phyloP scores from a whole-genome alignment of 306 rosid species.

The Quercus alba region DNA sequence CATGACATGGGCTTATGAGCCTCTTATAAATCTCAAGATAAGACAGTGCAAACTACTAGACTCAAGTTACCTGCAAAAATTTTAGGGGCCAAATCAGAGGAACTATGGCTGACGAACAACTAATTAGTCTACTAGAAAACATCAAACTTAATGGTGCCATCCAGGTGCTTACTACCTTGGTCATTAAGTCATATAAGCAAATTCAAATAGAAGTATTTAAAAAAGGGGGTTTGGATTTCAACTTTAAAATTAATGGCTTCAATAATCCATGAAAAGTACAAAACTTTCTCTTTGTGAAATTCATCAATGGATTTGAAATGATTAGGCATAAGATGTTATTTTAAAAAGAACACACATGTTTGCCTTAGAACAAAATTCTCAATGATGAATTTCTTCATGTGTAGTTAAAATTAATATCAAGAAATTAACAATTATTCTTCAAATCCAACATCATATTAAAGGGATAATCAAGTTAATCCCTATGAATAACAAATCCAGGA shows the following conservation, averaged over 20 bases:
- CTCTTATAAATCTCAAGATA: background rate
- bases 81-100: background rate
- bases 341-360: no score
- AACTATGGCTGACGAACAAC: background rate
- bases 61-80: background rate
- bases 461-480: background rate
- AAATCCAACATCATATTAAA: background rate
- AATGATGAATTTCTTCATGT: no score
- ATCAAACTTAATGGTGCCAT: background rate
- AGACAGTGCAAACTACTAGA: background rate
- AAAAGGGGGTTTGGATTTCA: no score
- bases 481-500: no score
- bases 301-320: no score
- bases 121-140: constrained; percentile 11
- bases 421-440: background rate
- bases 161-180: background rate
- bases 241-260: no score
- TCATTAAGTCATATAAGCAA: background rate
- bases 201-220: no score
- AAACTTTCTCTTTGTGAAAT: no score
- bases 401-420: no score
- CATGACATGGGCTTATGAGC: background rate
- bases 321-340: no score
- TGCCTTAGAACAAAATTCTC: no score
- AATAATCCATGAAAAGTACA: no score